Evolutionary conservation across 495 filamentous ascomycete genomes (phyloP).

Genomic region (Tirmania nivea): DNA sequence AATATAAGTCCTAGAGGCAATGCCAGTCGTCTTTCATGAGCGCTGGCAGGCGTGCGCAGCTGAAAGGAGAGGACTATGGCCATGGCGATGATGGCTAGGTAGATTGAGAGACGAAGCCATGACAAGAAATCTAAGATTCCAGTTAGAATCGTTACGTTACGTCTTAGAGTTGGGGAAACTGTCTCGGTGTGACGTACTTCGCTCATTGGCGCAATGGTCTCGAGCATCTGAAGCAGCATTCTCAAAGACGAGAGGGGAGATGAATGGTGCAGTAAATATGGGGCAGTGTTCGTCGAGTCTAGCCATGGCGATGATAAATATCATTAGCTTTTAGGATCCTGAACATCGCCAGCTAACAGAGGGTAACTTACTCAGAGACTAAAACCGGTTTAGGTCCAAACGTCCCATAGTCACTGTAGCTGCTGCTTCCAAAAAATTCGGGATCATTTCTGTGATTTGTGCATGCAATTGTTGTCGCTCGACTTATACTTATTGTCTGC

Average conservation of each 20-base stretch:
- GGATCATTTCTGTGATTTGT: too few relatives aligned
- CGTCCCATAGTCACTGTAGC: background rate
- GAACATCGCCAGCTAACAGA: too few relatives aligned
- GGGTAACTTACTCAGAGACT: constrained; percentile 8
- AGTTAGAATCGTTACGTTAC: background rate
- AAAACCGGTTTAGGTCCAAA: background rate
- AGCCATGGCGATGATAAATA: background rate
- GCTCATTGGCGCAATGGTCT: constrained; percentile 57
- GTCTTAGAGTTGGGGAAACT: background rate
- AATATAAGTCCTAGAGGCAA: constrained; percentile 72
- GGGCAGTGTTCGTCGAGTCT: constrained; percentile 16
- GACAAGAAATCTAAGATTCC: constrained; percentile 47
- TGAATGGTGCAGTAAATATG: constrained; percentile 45
- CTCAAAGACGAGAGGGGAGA: constrained; percentile 69
- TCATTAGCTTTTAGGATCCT: too few relatives aligned
- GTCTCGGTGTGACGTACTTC: constrained; percentile 29
- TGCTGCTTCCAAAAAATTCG: too few relatives aligned
- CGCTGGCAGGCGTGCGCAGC: constrained; percentile 47
- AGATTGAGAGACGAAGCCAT: constrained; percentile 76
- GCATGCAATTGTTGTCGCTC: too few relatives aligned
- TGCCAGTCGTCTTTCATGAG: constrained; percentile 50
- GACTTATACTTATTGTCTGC: too few relatives aligned
- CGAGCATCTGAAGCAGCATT: constrained; percentile 75
- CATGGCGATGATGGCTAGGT: constrained; percentile 70
- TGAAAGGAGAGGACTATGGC: constrained; percentile 90